Percentiles rank a stretch among this genome's conserved stretches.
Conservation (phyloP, 208 protist species). For the Novymonas esmeraldas region DNA sequence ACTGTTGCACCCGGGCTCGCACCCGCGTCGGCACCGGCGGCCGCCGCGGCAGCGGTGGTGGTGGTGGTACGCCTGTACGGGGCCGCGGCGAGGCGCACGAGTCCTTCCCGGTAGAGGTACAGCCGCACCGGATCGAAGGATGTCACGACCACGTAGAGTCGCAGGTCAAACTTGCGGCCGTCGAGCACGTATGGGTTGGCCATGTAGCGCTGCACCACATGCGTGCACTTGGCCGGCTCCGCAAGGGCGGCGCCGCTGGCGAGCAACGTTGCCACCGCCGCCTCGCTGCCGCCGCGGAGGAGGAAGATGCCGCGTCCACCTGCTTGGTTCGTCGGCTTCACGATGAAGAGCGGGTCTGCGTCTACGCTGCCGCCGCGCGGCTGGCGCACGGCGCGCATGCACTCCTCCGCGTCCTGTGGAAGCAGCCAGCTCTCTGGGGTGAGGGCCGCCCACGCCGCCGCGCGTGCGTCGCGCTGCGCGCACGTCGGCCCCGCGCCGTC, state of each 20-base stretch:
- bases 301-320: constrained; percentile 77
- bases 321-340: constrained; percentile 68
- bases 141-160: constrained; percentile 92
- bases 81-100: constrained; percentile 87
- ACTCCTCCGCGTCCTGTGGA: constrained; percentile 52
- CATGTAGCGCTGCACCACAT: constrained; percentile 82
- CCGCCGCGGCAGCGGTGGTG: neutral
- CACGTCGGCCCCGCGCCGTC: neutral
- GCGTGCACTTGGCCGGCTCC: constrained; percentile 3
- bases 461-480: neutral
- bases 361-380: constrained; percentile 11
- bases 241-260: neutral
- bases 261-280: constrained; percentile 8
- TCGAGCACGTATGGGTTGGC: constrained; percentile 76
- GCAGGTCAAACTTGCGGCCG: constrained; percentile 94
- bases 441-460: constrained; percentile 11
- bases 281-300: constrained; percentile 22
- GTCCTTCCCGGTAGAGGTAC: constrained; percentile 88
- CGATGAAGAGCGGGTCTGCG: constrained; percentile 60
- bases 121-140: constrained; percentile 76
- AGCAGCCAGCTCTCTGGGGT: constrained; percentile 40
- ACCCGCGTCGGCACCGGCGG: neutral
- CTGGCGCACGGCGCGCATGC: constrained; percentile 28
- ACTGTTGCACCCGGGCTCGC: neutral
- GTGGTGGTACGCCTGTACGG: constrained; percentile 42